Conservation (phyloP, 225 moss, liverwort and hornwort species). For the Neckera pumila region DNA sequence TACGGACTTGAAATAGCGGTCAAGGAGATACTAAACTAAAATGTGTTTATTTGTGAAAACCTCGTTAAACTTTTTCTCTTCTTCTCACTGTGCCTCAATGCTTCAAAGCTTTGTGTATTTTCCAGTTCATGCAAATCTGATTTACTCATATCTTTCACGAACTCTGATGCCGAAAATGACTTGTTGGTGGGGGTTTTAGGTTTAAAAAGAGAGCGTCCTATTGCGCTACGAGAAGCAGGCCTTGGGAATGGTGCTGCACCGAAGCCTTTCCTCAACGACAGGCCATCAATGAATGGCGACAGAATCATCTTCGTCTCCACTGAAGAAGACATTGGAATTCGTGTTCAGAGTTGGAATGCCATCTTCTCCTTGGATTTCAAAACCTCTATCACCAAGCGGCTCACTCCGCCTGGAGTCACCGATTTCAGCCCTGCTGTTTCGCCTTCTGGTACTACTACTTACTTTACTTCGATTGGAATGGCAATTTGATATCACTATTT, state of each 20-base stretch:
- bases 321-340: constrained; percentile 30
- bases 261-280: constrained; percentile 39
- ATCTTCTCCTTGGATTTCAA: constrained; percentile 49
- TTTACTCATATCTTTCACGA: background rate
- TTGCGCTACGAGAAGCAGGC: constrained; percentile 1
- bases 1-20: background rate
- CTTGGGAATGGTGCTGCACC: background rate
- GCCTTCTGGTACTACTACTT: constrained; percentile 31
- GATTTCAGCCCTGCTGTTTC: constrained; percentile 89
- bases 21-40: background rate
- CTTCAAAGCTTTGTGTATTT: background rate
- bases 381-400: constrained; percentile 28
- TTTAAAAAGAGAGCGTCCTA: background rate
- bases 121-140: background rate
- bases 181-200: background rate
- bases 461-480: background rate
- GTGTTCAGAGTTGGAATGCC: constrained; percentile 59
- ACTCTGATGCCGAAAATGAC: background rate
- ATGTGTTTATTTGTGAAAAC: background rate
- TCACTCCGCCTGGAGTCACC: constrained; percentile 60
- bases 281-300: constrained; percentile 46
- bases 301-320: constrained; percentile 64
- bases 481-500: background rate
- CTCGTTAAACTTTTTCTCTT: background rate
- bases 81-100: background rate